phyloP scores from a whole-genome alignment of 2,329 filamentous ascomycete genomes.

The Gnomoniopsis smithogilvyi region DNA sequence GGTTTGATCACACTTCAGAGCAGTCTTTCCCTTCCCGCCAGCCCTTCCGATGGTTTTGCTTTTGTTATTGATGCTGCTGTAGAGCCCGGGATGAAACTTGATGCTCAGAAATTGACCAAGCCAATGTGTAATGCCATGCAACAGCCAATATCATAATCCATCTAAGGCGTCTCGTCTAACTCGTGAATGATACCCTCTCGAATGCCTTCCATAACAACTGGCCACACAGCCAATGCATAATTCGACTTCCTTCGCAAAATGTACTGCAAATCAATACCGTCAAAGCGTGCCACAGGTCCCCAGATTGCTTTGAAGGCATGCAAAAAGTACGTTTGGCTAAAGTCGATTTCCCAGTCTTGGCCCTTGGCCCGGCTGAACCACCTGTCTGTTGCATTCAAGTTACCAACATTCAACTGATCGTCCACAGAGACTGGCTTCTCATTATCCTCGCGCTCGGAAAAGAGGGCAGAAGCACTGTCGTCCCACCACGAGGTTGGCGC shows the following conservation, averaged over 20 bases:
- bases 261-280: constrained; percentile 2
- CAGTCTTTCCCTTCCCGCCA: too few relatives aligned
- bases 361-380: not conserved
- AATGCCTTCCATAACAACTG: constrained; percentile 21
- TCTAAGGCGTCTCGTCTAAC: not conserved
- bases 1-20: too few relatives aligned
- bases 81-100: too few relatives aligned
- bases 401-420: not conserved
- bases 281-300: constrained; percentile 12
- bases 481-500: constrained; percentile 23
- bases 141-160: too few relatives aligned
- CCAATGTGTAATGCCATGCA: too few relatives aligned
- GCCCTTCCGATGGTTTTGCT: too few relatives aligned
- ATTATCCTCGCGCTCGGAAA: constrained; percentile 1
- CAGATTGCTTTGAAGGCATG: constrained; percentile 17
- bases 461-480: not conserved
- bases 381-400: not conserved
- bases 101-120: too few relatives aligned
- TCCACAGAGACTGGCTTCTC: not conserved
- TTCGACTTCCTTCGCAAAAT: constrained; percentile 8
- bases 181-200: constrained; percentile 11
- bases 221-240: constrained; percentile 22
- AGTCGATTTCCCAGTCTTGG: constrained; percentile 15
- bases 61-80: too few relatives aligned
- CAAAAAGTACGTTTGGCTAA: constrained; percentile 18